phyloP scores from a whole-genome alignment of 1,139 yeast species.

The Sugiyamaella japonica region DNA sequence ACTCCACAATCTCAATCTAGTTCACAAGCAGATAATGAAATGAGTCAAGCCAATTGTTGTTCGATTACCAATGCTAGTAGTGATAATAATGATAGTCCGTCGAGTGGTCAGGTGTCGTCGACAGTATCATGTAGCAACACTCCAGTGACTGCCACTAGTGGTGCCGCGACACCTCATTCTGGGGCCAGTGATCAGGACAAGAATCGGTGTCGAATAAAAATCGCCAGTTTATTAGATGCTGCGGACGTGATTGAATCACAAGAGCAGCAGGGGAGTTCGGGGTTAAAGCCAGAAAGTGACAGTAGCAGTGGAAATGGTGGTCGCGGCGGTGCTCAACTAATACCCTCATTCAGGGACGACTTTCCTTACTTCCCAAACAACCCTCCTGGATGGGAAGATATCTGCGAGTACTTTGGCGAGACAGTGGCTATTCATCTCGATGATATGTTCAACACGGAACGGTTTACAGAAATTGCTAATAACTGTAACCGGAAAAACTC shows the following conservation, averaged over 20 bases:
- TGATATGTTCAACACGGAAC: constrained; percentile 29
- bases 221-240: constrained; percentile 35
- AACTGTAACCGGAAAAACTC: constrained; percentile 6
- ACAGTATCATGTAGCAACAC: constrained; percentile 13
- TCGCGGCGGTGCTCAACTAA: neutral
- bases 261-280: neutral
- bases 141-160: neutral
- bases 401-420: constrained; percentile 28
- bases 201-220: constrained; percentile 29
- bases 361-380: constrained; percentile 13
- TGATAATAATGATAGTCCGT: constrained; percentile 4
- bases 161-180: constrained; percentile 4
- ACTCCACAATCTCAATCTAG: neutral
- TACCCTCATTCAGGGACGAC: neutral
- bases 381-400: constrained; percentile 30
- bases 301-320: neutral
- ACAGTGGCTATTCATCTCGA: constrained; percentile 34
- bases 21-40: neutral
- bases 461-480: constrained; percentile 25
- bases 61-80: neutral
- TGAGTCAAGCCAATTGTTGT: neutral
- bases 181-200: constrained; percentile 5
- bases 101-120: constrained; percentile 10
- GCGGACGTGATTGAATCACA: constrained; percentile 31
- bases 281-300: neutral